Percentiles rank a stretch among this genome's conserved stretches.
phyloP scores from a whole-genome alignment of 2,329 filamentous ascomycete genomes.

The Fusarium napiforme region DNA sequence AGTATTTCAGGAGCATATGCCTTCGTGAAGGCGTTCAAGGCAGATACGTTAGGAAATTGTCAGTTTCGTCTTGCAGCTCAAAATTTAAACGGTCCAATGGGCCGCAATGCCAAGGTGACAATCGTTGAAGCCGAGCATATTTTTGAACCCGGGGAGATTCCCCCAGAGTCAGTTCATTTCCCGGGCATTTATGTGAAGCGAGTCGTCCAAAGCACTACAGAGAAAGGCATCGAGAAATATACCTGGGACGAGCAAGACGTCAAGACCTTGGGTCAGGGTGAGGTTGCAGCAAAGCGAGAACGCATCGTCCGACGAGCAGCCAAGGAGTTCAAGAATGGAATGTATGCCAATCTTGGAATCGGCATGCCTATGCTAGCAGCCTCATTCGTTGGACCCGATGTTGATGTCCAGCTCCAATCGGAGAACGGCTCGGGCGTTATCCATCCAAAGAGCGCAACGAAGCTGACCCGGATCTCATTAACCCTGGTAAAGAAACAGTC shows the following conservation, averaged over 20 bases:
- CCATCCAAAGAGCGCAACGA: slow-evolving; percentile 70
- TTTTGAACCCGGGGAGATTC: slow-evolving; percentile 87
- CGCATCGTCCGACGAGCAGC: slow-evolving; percentile 85
- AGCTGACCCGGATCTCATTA: slow-evolving; percentile 90
- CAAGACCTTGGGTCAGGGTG: slow-evolving; percentile 72
- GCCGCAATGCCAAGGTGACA: slow-evolving; percentile 87
- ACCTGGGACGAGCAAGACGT: slow-evolving; percentile 76
- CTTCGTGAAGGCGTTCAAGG: slow-evolving; percentile 93
- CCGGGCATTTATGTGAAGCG: slow-evolving; percentile 94
- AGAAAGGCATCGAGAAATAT: slow-evolving; percentile 87
- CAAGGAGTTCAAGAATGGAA: slow-evolving; percentile 93
- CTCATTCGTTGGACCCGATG: slow-evolving; percentile 79
- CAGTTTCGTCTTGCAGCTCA: slow-evolving; percentile 87
- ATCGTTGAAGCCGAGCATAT: slow-evolving; percentile 95
- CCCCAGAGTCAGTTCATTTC: slow-evolving; percentile 87
- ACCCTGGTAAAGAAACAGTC: slow-evolving; percentile 92
- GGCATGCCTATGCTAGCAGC: slow-evolving; percentile 95
- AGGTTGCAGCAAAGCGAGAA: slow-evolving; percentile 80
- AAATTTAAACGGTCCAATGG: slow-evolving; percentile 97
- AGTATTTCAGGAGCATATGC: slow-evolving; percentile 90
- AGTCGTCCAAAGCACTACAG: slow-evolving; percentile 81
- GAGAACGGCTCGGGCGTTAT: slow-evolving; percentile 82
- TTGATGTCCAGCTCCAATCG: slow-evolving; percentile 84
- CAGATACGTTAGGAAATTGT: slow-evolving; percentile 90
- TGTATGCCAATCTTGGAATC: slow-evolving; percentile 93